Conservation (phyloP, 176 grass and related monocot genomes). For the Tillandsia fasciculata region DNA sequence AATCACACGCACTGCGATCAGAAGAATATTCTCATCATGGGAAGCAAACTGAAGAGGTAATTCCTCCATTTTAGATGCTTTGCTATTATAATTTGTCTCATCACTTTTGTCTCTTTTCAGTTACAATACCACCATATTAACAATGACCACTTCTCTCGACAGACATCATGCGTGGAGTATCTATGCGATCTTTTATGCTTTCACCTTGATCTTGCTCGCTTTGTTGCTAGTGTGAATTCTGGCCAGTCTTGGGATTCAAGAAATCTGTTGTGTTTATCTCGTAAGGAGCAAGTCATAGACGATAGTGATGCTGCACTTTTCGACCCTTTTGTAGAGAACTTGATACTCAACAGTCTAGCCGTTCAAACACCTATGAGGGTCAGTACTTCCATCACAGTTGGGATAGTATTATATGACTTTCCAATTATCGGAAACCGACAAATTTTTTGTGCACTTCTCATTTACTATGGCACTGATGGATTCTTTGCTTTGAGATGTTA, state of each 20-base stretch:
- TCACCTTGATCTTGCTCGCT: conserved; percentile 77
- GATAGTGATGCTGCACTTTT: conserved; percentile 35
- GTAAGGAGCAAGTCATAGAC: conserved; percentile 41
- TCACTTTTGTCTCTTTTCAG: conserved; percentile 4
- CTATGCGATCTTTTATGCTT: conserved; percentile 94
- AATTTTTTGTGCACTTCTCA: not conserved
- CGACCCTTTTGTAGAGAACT: conserved; percentile 93
- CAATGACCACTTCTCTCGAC: conserved; percentile 33
- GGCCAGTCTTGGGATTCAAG: conserved; percentile 51
- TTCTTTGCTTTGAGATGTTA: not conserved
- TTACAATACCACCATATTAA: conserved; percentile 1
- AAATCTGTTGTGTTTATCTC: conserved; percentile 63
- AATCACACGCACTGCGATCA: conserved; percentile 63
- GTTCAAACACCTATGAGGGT: conserved; percentile 90
- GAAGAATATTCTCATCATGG: conserved; percentile 72
- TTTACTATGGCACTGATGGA: not conserved
- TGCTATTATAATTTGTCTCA: conserved; percentile 14
- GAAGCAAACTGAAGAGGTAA: conserved; percentile 59
- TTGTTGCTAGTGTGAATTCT: conserved; percentile 86
- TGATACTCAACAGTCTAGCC: conserved; percentile 82
- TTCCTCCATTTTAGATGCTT: conserved; percentile 6
- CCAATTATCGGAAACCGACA: not conserved
- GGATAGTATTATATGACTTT: not conserved
- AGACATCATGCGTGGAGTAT: conserved; percentile 74
- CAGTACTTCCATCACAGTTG: conserved; percentile 5